These are phyloP conservation scores for Halteria grandinella DNA, from an alignment of 73 alveolate genomes.

Conservation along the genomic window DNA sequence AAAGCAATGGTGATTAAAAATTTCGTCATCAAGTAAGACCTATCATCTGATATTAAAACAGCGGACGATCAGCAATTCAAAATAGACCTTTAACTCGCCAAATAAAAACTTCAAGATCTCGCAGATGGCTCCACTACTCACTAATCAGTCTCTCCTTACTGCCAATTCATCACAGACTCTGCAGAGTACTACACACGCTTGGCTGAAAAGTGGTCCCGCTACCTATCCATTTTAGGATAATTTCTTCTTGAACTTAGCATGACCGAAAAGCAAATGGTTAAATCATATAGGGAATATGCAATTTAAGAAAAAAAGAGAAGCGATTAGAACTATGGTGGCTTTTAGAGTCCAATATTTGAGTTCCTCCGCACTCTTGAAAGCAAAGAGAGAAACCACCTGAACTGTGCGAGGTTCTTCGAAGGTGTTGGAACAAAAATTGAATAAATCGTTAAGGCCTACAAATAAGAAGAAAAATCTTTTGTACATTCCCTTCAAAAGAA, in stretches of 20 bases:
- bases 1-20: slow-evolving; percentile 34
- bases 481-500: not conserved
- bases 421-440: slow-evolving; percentile 18
- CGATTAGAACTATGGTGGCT: slow-evolving; percentile 36
- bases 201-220: slow-evolving; percentile 34
- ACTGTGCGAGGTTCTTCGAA: slow-evolving; percentile 20
- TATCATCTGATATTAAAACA: slow-evolving; percentile 8
- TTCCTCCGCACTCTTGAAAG: slow-evolving; percentile 16
- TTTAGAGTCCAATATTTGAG: slow-evolving; percentile 26
- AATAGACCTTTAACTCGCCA: slow-evolving; percentile 3
- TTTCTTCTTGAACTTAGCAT: not conserved
- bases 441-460: slow-evolving; percentile 6
- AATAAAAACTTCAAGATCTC: slow-evolving; percentile 2
- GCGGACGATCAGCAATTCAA: slow-evolving; percentile 40
- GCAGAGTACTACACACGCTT: slow-evolving; percentile 7
- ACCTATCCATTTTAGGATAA: not conserved
- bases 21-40: slow-evolving; percentile 25
- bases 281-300: slow-evolving; percentile 5
- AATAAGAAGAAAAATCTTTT: slow-evolving; percentile 38
- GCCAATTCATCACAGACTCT: slow-evolving; percentile 18
- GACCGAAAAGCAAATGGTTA: slow-evolving; percentile 34
- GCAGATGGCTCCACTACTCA: slow-evolving; percentile 40
- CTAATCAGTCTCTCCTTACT: slow-evolving; percentile 15
- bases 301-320: slow-evolving; percentile 26
- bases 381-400: slow-evolving; percentile 36